Percentiles rank a stretch among this genome's conserved stretches.
Conservation (phyloP, 192 early-diverging fungal genomes). For the Anaeromyces robustus region DNA sequence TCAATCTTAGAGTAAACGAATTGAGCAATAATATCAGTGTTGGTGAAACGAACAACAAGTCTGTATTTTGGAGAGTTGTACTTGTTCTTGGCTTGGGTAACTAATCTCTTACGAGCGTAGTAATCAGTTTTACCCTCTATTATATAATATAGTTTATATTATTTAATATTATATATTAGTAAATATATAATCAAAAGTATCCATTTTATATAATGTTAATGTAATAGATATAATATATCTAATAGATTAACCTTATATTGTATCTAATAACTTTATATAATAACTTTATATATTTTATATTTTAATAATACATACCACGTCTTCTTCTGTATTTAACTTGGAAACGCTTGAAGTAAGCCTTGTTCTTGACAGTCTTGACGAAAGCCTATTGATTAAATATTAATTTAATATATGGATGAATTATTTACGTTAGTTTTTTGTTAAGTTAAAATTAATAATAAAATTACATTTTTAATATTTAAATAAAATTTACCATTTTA, state of each 20-base stretch:
- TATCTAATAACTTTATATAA: too few species aligned
- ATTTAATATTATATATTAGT: neutral
- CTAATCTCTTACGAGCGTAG: constrained; percentile 96
- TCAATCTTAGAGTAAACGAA: constrained; percentile 95
- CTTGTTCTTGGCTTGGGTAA: constrained; percentile 99
- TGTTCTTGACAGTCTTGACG: constrained; percentile 84
- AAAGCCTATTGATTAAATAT: constrained; percentile 14
- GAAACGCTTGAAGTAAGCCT: constrained; percentile 99
- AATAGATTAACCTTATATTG: neutral
- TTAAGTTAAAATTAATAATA: too few species aligned
- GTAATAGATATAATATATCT: neutral
- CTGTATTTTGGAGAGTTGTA: constrained; percentile 99
- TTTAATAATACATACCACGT: constrained; percentile 53
- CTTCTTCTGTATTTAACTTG: constrained; percentile 99
- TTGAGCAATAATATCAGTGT: constrained; percentile 92
- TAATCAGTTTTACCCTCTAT: constrained; percentile 99
- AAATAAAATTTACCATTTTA: neutral
- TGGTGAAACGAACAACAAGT: constrained; percentile 98
- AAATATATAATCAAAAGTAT: neutral
- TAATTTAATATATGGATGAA: neutral
- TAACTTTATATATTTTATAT: neutral
- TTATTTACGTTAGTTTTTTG: too few species aligned
- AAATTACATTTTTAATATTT: neutral
- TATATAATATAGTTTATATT: neutral
- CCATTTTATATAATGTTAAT: neutral